Evolutionary conservation across 2,329 filamentous ascomycete genomes (phyloP).

Genomic region (Xylariaceae sp.): DNA sequence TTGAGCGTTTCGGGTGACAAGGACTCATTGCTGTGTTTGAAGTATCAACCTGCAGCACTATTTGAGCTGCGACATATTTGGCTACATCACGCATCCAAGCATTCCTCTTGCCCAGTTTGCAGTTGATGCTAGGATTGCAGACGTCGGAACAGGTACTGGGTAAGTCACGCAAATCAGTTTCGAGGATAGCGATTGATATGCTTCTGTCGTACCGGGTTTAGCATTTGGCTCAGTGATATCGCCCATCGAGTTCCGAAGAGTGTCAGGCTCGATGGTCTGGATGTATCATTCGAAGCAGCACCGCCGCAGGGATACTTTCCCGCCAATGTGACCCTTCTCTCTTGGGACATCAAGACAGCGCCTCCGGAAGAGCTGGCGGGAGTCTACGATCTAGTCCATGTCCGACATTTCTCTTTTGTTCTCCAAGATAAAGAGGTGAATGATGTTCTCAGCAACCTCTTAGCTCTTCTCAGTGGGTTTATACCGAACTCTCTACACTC

Average conservation of each 20-base stretch:
- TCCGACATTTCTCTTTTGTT: slow-evolving; percentile 19
- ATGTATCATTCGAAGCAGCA: slow-evolving; percentile 22
- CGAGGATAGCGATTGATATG: not conserved
- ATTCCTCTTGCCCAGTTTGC: slow-evolving; percentile 14
- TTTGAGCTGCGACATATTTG: slow-evolving; percentile 18
- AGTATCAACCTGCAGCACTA: slow-evolving; percentile 21
- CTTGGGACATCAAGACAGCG: slow-evolving; percentile 13
- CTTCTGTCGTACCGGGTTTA: not conserved
- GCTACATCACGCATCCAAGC: slow-evolving; percentile 21
- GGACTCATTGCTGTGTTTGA: not conserved
- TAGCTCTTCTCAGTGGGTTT: slow-evolving; percentile 15
- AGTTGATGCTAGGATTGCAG: slow-evolving; percentile 18
- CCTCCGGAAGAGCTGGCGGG: slow-evolving; percentile 19
- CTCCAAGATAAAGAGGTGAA: slow-evolving; percentile 1
- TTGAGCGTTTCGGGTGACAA: no score
- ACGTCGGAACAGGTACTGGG: slow-evolving; percentile 27
- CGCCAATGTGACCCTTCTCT: slow-evolving; percentile 10
- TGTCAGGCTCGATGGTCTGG: slow-evolving; percentile 17
- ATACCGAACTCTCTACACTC: not conserved
- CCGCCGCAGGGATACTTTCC: slow-evolving; percentile 16
- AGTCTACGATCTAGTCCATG: slow-evolving; percentile 19
- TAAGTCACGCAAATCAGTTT: not conserved
- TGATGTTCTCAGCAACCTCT: slow-evolving; percentile 9
- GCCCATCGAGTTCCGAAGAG: not conserved
- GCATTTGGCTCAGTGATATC: slow-evolving; percentile 15